Percentiles rank a stretch among this genome's conserved stretches.
These are phyloP conservation scores for Pythium aphanidermatum DNA, from an alignment of 352 stramenopile genomes.

Conservation along the genomic window DNA sequence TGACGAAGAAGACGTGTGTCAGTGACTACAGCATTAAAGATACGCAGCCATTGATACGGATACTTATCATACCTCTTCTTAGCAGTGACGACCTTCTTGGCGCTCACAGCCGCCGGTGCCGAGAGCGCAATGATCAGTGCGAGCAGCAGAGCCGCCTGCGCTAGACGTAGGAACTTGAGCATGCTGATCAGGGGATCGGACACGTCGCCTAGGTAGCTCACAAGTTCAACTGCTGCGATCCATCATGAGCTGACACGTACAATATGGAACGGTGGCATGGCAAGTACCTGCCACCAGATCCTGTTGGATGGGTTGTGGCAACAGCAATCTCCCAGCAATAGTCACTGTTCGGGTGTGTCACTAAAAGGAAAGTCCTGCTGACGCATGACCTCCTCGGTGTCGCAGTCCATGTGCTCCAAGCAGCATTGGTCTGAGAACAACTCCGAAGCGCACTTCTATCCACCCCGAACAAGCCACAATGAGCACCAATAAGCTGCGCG, in stretches of 20 bases:
- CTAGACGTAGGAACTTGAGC: constrained; percentile 17
- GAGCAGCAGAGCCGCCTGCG: constrained; percentile 24
- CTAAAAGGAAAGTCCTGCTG: neutral
- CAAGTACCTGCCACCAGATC: neutral
- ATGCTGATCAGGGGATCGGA: no score
- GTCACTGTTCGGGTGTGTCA: constrained; percentile 1
- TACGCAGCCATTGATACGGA: no score
- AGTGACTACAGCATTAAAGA: neutral
- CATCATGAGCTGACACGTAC: constrained; percentile 11
- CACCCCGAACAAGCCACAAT: constrained; percentile 1
- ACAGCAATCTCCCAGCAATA: neutral
- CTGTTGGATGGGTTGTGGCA: constrained; percentile 4
- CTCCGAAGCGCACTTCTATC: neutral
- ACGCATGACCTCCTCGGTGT: constrained; percentile 3
- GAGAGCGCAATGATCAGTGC: constrained; percentile 26
- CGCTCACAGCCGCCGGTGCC: constrained; percentile 8
- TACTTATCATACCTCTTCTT: constrained; percentile 45
- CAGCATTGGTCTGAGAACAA: constrained; percentile 18
- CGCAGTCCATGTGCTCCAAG: constrained; percentile 1
- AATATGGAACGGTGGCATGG: neutral
- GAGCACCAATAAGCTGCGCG: constrained; percentile 47
- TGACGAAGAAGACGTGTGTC: neutral
- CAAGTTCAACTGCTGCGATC: constrained; percentile 16
- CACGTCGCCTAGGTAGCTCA: no score
- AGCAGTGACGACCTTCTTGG: constrained; percentile 9